Conservation (phyloP, 1,284 basidiomycete species). For the Ganoderma meredithae region DNA sequence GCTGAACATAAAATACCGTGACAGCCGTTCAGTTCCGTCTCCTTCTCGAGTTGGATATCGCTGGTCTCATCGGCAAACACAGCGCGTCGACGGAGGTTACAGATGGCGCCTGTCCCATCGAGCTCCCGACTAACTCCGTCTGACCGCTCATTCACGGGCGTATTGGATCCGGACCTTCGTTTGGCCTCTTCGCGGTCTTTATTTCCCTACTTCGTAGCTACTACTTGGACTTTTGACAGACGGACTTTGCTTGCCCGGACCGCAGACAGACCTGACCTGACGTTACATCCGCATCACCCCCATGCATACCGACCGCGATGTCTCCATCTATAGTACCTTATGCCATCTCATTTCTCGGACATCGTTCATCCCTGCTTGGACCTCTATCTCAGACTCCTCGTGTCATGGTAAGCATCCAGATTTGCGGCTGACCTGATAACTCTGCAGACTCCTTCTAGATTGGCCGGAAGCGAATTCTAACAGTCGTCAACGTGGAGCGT, state of each 20-base stretch:
- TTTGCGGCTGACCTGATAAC: conserved; percentile 15
- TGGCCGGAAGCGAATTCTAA: not conserved
- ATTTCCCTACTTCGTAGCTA: not conserved
- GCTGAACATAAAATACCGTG: conserved; percentile 1
- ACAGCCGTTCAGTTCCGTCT: conserved; percentile 75
- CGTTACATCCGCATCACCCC: conserved; percentile 20
- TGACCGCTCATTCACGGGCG: conserved; percentile 38
- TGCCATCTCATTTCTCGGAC: conserved; percentile 31
- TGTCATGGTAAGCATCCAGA: not conserved
- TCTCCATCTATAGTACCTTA: conserved; percentile 29
- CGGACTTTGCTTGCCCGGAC: conserved; percentile 18
- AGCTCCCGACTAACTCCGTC: conserved; percentile 62
- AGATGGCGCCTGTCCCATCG: conserved; percentile 78
- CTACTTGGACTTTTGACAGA: conserved; percentile 3
- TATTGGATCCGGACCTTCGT: conserved; percentile 9
- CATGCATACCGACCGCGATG: conserved; percentile 28
- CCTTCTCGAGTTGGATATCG: conserved; percentile 72
- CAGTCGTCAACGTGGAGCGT: not conserved
- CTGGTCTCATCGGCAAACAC: conserved; percentile 67
- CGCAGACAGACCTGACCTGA: conserved; percentile 23
- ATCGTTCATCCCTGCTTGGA: not conserved
- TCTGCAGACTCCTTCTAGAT: not conserved
- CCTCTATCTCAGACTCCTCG: not conserved
- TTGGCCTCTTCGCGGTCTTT: conserved; percentile 15
- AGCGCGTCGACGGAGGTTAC: conserved; percentile 64